Conservation (phyloP, 805 yeast genomes). For the Candida quercuum region DNA sequence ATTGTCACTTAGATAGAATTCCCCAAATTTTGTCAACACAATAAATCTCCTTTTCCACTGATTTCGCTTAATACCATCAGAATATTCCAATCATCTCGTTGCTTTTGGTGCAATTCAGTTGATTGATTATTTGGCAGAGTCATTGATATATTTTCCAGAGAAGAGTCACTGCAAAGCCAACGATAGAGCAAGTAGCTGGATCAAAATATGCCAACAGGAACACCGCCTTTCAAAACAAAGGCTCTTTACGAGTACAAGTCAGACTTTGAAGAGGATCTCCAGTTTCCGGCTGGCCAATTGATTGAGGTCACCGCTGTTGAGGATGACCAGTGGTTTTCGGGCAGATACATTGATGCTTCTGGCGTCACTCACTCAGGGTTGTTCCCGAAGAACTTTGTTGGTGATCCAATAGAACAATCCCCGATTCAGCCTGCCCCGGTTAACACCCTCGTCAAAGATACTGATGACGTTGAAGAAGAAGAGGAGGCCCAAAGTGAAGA, state of each 20-base stretch:
- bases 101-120: no score
- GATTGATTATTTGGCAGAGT: no score
- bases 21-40: no score
- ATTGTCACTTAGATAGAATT: no score
- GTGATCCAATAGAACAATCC: slow-evolving; percentile 26
- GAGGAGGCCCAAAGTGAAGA: slow-evolving; percentile 4
- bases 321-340: slow-evolving; percentile 90
- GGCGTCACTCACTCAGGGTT: slow-evolving; percentile 59
- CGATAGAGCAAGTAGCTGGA: no score
- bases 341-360: slow-evolving; percentile 41
- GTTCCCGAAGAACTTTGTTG: slow-evolving; percentile 85
- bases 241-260: slow-evolving; percentile 65
- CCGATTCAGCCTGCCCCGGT: not conserved
- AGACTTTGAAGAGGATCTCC: slow-evolving; percentile 80
- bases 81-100: no score
- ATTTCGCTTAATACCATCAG: no score
- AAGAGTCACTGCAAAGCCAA: no score
- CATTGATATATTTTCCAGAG: no score
- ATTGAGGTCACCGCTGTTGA: slow-evolving; percentile 75
- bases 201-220: not conserved
- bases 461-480: not conserved
- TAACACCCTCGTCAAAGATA: not conserved
- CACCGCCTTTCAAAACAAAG: slow-evolving; percentile 50
- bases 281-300: slow-evolving; percentile 59
- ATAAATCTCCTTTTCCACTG: no score